Conservation (phyloP, 2,329 filamentous ascomycete genomes). For the Sporothrix euskadiensis region DNA sequence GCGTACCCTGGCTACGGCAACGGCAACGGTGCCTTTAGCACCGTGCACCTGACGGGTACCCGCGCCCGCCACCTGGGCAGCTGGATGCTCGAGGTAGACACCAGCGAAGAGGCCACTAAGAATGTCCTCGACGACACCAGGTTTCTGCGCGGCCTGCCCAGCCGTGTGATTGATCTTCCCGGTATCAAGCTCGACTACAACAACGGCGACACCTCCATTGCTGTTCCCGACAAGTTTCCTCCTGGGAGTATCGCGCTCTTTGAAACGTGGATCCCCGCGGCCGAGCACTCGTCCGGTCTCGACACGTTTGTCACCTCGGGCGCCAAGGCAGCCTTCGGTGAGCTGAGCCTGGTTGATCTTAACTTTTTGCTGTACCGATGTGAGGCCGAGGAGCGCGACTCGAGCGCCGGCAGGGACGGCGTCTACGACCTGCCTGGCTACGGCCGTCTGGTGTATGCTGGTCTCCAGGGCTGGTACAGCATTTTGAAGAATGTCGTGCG, state of each 20-base stretch:
- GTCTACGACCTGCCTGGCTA: slow-evolving; percentile 82
- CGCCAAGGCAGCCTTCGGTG: slow-evolving; percentile 73
- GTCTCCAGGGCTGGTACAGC: slow-evolving; percentile 99
- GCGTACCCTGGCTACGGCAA: slow-evolving; percentile 90
- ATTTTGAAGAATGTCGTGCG: slow-evolving; percentile 79
- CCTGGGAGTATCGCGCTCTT: slow-evolving; percentile 94
- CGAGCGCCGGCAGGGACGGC: slow-evolving; percentile 78
- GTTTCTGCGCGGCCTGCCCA: slow-evolving; percentile 78
- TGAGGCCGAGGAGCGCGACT: slow-evolving; percentile 81
- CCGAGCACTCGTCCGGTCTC: slow-evolving; percentile 78
- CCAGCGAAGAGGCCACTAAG: slow-evolving; percentile 67
- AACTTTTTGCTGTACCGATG: slow-evolving; percentile 92
- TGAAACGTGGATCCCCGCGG: slow-evolving; percentile 90
- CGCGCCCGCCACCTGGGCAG: slow-evolving; percentile 83
- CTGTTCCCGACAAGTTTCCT: slow-evolving; percentile 78
- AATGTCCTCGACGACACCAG: slow-evolving; percentile 67
- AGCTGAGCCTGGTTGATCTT: slow-evolving; percentile 75
- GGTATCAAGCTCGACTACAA: slow-evolving; percentile 72
- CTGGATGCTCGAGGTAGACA: slow-evolving; percentile 89
- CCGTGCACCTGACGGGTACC: slow-evolving; percentile 80
- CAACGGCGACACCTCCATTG: slow-evolving; percentile 74
- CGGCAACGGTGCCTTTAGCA: slow-evolving; percentile 75
- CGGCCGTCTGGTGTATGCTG: slow-evolving; percentile 87
- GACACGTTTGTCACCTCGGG: slow-evolving; percentile 85
- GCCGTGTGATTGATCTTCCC: slow-evolving; percentile 71